Conservation (phyloP, 331 rosid species). For the Acacia pycnantha region DNA sequence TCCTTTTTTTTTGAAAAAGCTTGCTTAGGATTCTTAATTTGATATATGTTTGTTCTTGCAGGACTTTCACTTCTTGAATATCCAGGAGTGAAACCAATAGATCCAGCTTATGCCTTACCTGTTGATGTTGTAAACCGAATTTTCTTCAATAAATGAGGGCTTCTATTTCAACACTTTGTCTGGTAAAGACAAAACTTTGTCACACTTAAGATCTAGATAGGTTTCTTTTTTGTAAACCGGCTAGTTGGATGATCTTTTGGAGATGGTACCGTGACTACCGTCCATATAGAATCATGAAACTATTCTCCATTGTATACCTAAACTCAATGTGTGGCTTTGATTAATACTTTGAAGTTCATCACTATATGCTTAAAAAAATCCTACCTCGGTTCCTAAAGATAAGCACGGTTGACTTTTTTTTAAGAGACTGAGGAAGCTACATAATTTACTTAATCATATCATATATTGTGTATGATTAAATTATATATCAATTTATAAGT, state of each 20-base stretch:
- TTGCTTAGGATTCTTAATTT: slow-evolving; percentile 20
- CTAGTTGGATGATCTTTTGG: not conserved
- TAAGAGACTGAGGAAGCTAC: no score
- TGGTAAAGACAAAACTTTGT: not conserved
- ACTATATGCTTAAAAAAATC: no score
- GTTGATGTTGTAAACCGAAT: slow-evolving; percentile 68
- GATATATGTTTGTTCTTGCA: slow-evolving; percentile 38
- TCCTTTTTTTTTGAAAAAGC: not conserved
- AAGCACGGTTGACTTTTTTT: no score
- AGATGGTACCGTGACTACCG: not conserved
- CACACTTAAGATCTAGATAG: not conserved
- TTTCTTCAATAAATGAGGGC: slow-evolving; percentile 26
- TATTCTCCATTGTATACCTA: not conserved
- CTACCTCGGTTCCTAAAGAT: no score
- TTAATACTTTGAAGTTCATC: not conserved
- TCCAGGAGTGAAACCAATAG: slow-evolving; percentile 76
- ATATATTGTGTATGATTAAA: no score
- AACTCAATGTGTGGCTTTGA: not conserved
- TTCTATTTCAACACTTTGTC: not conserved
- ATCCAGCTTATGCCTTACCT: slow-evolving; percentile 87
- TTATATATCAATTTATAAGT: no score
- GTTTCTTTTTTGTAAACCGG: not conserved
- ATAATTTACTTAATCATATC: no score
- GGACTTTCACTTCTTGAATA: slow-evolving; percentile 94
- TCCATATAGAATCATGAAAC: not conserved